Evolutionary conservation across 257 asterid genomes (phyloP).

Genomic region (Ajuga chamaepitys): DNA sequence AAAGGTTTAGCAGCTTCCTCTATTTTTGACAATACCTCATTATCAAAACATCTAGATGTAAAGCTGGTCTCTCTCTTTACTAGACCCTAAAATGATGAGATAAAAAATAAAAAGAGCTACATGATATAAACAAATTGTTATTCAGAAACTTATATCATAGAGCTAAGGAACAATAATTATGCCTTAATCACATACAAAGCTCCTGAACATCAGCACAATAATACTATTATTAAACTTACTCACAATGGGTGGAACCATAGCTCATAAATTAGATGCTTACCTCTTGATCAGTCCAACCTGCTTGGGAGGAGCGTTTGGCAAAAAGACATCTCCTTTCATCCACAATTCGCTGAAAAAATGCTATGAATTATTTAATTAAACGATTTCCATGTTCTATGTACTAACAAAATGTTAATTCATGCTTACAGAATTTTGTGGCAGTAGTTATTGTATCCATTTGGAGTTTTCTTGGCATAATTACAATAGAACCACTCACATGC

Average conservation of each 20-base stretch:
- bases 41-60: no score
- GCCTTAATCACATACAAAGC: not conserved
- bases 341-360: not conserved
- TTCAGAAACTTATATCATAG: no score
- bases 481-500: conserved; percentile 83
- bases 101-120: no score
- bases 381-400: not conserved
- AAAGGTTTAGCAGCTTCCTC: no score
- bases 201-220: not conserved
- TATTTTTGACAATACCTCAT: no score
- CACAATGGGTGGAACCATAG: not conserved
- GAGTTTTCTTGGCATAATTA: conserved; percentile 60
- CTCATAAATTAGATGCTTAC: conserved; percentile 23
- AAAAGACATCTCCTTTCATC: no score
- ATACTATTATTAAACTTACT: not conserved
- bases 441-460: conserved; percentile 54
- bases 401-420: conserved; percentile 11
- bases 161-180: not conserved
- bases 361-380: not conserved
- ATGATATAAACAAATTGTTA: no score
- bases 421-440: conserved; percentile 76
- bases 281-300: conserved; percentile 92
- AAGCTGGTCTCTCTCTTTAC: no score
- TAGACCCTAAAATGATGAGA: no score
- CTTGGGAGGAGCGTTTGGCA: conserved; percentile 69